Evolutionary conservation across 1,284 basidiomycete species (phyloP).

Genomic region (Trametes polyzona): DNA sequence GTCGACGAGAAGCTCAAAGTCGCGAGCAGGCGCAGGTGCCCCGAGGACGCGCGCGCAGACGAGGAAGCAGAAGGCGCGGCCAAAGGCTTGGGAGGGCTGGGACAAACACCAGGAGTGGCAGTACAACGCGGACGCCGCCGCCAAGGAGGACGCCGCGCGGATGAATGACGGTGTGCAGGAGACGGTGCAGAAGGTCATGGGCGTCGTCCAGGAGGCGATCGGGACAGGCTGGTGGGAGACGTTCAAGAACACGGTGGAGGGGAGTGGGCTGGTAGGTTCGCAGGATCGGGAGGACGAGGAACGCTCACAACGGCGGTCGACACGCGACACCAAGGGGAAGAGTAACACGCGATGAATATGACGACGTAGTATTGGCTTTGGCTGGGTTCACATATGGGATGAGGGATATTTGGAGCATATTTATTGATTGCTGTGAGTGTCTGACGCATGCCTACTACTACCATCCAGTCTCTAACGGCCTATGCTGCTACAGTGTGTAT

Average conservation of each 20-base stretch:
- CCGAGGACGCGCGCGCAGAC: constrained; percentile 29
- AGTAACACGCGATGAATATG: constrained; percentile 14
- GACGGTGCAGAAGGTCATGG: constrained; percentile 49
- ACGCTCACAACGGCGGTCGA: constrained; percentile 6
- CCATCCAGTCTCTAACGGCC: no score
- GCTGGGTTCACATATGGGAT: neutral
- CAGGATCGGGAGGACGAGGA: constrained; percentile 6
- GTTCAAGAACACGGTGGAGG: constrained; percentile 37
- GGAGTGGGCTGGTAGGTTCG: constrained; percentile 17
- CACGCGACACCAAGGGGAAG: constrained; percentile 20
- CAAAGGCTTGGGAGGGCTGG: constrained; percentile 71
- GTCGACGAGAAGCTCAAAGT: constrained; percentile 23
- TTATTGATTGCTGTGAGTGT: neutral
- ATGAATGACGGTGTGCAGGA: constrained; percentile 40
- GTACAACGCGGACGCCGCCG: constrained; percentile 43
- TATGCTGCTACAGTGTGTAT: no score
- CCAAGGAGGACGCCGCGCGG: constrained; percentile 31
- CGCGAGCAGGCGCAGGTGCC: constrained; percentile 32
- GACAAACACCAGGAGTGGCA: constrained; percentile 63
- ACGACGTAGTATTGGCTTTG: neutral
- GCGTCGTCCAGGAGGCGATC: constrained; percentile 41
- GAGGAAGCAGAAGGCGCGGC: constrained; percentile 36
- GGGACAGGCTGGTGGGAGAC: constrained; percentile 49
- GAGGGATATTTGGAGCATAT: neutral
- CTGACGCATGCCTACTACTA: no score